Base-by-base conservation (phyloP, 805 yeast species). In the Candida sphagnicola region DNA sequence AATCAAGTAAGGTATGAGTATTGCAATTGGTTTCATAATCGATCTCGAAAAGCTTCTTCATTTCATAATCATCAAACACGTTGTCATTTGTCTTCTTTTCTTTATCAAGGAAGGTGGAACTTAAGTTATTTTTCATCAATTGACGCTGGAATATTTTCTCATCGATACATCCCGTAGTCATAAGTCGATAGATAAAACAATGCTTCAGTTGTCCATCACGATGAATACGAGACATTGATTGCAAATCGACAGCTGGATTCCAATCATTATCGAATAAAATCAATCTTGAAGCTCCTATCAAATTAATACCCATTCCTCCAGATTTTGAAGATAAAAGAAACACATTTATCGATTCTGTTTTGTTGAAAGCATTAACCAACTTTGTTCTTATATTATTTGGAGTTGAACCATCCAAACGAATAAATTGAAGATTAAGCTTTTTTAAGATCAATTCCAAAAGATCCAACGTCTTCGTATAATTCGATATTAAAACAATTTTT, bases 131-230 rank as follows among this genome's bases (percentile, higher is more conserved):
- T 57, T 93, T 93, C 70, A 87, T 81, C 38, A 90, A 64, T 58
- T 93, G 99, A 14, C 99, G 68, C 56, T 93, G 98, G 43, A 85
- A 81, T 3, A 93, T 90, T 62, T 90, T 91, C 56, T 93, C 99
- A 56, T 93, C 99, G 25, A 89, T 84, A 39, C 90, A 80, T 0
- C 98, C 99, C 0, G 95, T 80, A 0, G 95, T 84, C 31, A 93
- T 62, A 14, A 93, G 59, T 47, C 99, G 71, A 54, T 93, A 93
- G 21, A 91, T 80, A 54, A 67, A 82, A 8, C 89, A 93, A 0
- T 87, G 87, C 34, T 63, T 74, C 34, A 62, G 75, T 56, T 93
- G 99, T 0, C 99, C 99, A 57, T 91, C 97, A 50, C 99, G 70
- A 54, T 91, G 96, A 5, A 93, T 81, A 45, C 99, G 67, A 1